Evolutionary conservation across 2,329 filamentous ascomycete species (phyloP).

Genomic region (Mycosphaerelloides madeirae): DNA sequence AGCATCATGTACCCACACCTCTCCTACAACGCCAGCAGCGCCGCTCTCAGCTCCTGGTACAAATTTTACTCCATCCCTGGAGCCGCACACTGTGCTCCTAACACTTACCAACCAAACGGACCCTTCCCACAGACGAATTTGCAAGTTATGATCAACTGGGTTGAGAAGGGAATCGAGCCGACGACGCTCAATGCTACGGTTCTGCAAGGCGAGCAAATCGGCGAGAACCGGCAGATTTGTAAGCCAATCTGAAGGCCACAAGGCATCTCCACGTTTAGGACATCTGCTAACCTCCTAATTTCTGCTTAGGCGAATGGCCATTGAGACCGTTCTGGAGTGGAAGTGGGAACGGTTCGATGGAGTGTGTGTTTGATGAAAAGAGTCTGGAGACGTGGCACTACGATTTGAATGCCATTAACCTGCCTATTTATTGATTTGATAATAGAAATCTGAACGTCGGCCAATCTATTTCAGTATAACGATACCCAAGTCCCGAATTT

Average conservation of each 20-base stretch:
- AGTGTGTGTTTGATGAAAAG: constrained; percentile 38
- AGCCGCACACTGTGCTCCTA: constrained; percentile 49
- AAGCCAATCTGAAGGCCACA: too few relatives aligned
- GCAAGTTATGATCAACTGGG: constrained; percentile 26
- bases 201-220: constrained; percentile 14
- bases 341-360: constrained; percentile 31
- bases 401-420: constrained; percentile 42
- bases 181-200: constrained; percentile 11
- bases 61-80: constrained; percentile 52
- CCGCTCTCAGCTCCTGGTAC: constrained; percentile 49
- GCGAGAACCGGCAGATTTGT: constrained; percentile 16
- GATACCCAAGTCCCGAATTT: too few relatives aligned
- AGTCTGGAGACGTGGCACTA: constrained; percentile 39
- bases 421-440: constrained; percentile 33
- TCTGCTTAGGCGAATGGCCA: constrained; percentile 16
- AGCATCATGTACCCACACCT: constrained; percentile 46
- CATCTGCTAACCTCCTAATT: too few relatives aligned
- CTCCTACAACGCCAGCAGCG: constrained; percentile 35
- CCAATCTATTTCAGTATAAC: too few relatives aligned
- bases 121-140: constrained; percentile 41
- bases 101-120: constrained; percentile 33
- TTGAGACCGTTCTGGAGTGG: constrained; percentile 16
- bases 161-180: constrained; percentile 15
- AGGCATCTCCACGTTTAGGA: too few relatives aligned
- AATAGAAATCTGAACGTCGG: too few relatives aligned